phyloP scores from a whole-genome alignment of 495 filamentous ascomycete genomes.

The Neurospora intermedia region DNA sequence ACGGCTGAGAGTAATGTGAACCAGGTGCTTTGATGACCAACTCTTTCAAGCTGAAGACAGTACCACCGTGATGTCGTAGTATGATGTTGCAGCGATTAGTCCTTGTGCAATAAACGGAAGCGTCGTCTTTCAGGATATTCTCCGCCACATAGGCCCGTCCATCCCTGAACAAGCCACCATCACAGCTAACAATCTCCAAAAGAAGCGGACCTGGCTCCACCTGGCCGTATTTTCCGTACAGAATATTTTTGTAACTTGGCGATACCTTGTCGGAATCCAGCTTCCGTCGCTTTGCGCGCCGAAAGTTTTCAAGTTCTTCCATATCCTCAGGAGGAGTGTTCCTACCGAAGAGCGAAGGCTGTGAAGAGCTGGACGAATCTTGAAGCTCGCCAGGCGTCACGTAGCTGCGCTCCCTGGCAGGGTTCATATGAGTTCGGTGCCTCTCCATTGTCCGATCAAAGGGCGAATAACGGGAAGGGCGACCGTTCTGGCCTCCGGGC shows the following conservation, averaged over 20 bases:
- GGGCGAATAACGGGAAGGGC: slow-evolving; percentile 21
- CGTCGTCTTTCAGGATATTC: slow-evolving; percentile 74
- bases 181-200: slow-evolving; percentile 83
- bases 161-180: slow-evolving; percentile 66
- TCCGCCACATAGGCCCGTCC: slow-evolving; percentile 56
- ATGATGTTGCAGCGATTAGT: slow-evolving; percentile 75
- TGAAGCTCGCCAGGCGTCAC: slow-evolving; percentile 9
- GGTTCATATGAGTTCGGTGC: slow-evolving; percentile 7
- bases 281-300: slow-evolving; percentile 62
- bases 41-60: slow-evolving; percentile 70
- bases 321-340: slow-evolving; percentile 12
- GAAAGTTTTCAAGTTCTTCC: slow-evolving; percentile 10
- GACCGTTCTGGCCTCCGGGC: slow-evolving; percentile 6
- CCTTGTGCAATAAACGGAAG: slow-evolving; percentile 81
- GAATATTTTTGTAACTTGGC: slow-evolving; percentile 47
- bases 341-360: background rate
- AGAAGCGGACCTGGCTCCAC: slow-evolving; percentile 66
- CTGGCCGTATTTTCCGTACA: slow-evolving; percentile 75
- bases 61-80: slow-evolving; percentile 64
- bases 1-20: slow-evolving; percentile 76
- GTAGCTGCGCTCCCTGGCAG: background rate
- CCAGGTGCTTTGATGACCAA: slow-evolving; percentile 81
- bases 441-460: slow-evolving; percentile 22
- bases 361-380: background rate
- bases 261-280: slow-evolving; percentile 50